Base-by-base conservation (phyloP, 1,139 yeast genomes). In the Suhomyces yuchorum region DNA sequence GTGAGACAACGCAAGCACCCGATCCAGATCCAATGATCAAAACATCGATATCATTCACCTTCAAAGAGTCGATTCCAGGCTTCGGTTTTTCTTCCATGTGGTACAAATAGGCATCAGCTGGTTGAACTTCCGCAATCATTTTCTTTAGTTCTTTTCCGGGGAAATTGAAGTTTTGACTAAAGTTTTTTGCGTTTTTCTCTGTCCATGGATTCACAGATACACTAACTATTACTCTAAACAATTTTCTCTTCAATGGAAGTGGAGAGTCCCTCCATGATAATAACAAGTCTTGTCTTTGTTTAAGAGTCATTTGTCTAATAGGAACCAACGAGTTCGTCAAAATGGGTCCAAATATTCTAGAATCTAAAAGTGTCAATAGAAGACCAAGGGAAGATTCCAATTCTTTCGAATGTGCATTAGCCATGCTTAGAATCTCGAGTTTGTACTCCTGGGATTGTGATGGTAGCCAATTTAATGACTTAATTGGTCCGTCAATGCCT, bases 1-100 rank as follows among this genome's bases (percentile, higher is more conserved):
- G 75, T 2, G 84, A 84, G 0, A 72, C 78, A 1, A 81, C 85
- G 7, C 85, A 84, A 1, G 83, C 81, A 4, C 84, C 83, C 15
- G 80, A 66, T 2, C 86, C 86, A 4, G 83, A 77, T 3, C 86
- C 86, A 43, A 81, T 68, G 41, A 81, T 70, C 22, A 79, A 64
- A 4, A 68, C 84, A 53, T 80, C 78, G 40, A 71, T 59, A 20
- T 71, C 66, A 3, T 75, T 72, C 41, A 74, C 53, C 43, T 67
- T 59, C 43, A 75, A 60, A 48, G 68, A 75, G 17, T 61, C 49
- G 9, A 66, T 67, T 11, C 68, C 67, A 5, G 53, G 49, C 1
- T 48, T 53, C 9, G 78, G 78, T 36, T 70, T 64, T 3, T 58
- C 62, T 48, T 67, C 54, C 70, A 75, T 67, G 2, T 56, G 50